Conservation (phyloP, 768 basidiomycete genomes). For the Mrakia gelida region DNA sequence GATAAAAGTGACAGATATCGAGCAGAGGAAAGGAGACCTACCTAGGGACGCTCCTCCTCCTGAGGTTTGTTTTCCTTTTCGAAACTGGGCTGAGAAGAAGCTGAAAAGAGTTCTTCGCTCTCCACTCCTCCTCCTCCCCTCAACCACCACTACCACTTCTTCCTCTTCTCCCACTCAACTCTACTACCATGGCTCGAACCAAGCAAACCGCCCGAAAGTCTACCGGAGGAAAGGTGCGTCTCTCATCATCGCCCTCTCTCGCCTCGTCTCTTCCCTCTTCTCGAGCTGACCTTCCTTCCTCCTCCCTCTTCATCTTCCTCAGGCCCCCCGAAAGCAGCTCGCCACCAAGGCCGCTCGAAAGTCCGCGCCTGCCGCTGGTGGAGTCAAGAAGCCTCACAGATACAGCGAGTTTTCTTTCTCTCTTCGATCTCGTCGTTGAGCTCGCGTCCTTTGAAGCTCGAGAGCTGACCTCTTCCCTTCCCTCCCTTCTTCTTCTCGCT, state of each 20-base stretch:
- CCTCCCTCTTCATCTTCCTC: constrained; percentile 11
- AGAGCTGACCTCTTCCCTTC: not conserved
- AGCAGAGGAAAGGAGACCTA: too few species aligned
- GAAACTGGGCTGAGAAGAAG: too few species aligned
- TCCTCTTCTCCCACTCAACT: not conserved
- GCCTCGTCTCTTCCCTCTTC: not conserved
- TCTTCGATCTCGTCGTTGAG: too few species aligned
- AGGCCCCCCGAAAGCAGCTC: constrained; percentile 35
- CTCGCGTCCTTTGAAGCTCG: not conserved
- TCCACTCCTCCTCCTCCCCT: not conserved
- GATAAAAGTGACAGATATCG: too few species aligned
- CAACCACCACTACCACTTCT: not conserved
- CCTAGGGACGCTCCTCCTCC: too few species aligned
- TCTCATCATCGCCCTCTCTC: not conserved
- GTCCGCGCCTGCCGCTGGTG: constrained; percentile 51
- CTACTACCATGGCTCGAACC: constrained; percentile 18
- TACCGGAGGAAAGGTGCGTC: constrained; percentile 78
- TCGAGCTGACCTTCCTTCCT: not conserved
- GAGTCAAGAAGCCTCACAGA: constrained; percentile 59
- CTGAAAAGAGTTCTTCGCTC: not conserved
- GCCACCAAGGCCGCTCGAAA: constrained; percentile 46
- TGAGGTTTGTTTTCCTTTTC: too few species aligned
- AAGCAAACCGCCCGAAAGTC: constrained; percentile 99
- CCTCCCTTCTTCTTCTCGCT: constrained; percentile 56
- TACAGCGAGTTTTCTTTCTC: not conserved